phyloP scores from a whole-genome alignment of 1,284 basidiomycete species.

The Ganoderma lucidum region DNA sequence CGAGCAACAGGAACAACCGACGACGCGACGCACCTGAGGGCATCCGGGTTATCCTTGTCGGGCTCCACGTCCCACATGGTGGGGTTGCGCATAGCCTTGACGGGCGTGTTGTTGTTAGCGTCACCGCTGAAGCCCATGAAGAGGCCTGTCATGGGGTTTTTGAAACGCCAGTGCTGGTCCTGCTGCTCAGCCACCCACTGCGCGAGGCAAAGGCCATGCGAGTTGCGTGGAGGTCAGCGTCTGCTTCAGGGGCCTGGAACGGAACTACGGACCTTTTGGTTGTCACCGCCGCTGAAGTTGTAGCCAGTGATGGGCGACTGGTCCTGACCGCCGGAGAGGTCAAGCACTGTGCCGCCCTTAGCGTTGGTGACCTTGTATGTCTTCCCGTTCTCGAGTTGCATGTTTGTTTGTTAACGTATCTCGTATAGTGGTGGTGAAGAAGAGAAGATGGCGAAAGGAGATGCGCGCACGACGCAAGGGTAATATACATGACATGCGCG shows the following conservation, averaged over 20 bases:
- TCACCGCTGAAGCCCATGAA: conserved; percentile 48
- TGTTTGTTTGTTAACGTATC: conserved; percentile 14
- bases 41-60: conserved; percentile 27
- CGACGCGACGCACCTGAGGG: conserved; percentile 22
- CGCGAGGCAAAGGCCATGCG: not conserved
- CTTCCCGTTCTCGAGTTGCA: conserved; percentile 31
- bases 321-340: conserved; percentile 58
- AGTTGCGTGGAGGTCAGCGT: not conserved
- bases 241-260: not conserved
- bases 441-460: not conserved
- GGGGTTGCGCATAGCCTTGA: conserved; percentile 44
- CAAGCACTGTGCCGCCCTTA: conserved; percentile 57
- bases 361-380: conserved; percentile 57
- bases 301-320: conserved; percentile 59
- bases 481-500: not conserved
- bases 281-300: conserved; percentile 48
- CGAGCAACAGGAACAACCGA: conserved; percentile 1
- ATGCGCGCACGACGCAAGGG: not conserved
- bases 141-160: conserved; percentile 43
- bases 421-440: not conserved
- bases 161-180: conserved; percentile 47
- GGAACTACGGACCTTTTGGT: conserved; percentile 52
- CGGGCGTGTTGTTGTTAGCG: conserved; percentile 42
- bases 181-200: conserved; percentile 55
- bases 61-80: conserved; percentile 36